Conservation (phyloP, 129 eudicot genomes). For the Mikania micrantha region DNA sequence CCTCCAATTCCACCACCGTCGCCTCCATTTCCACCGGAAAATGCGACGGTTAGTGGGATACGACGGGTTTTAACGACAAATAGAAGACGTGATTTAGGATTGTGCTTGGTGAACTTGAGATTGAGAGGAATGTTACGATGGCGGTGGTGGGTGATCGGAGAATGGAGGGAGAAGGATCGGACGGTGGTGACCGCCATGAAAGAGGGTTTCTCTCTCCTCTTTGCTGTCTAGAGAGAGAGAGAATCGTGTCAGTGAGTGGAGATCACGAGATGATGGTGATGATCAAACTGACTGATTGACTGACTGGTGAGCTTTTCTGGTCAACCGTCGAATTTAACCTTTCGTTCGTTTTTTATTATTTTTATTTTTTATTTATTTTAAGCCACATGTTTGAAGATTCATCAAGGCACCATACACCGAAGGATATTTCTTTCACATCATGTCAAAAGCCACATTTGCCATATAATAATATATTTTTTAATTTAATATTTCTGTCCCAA, state of each 20-base stretch:
- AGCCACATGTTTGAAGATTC: no score
- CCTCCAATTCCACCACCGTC: slow-evolving; percentile 34
- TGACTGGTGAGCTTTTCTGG: slow-evolving; percentile 7
- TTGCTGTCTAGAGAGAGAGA: slow-evolving; percentile 4
- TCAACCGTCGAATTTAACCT: slow-evolving; percentile 16
- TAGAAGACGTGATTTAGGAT: slow-evolving; percentile 20
- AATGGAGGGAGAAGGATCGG: slow-evolving; percentile 19
- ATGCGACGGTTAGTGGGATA: slow-evolving; percentile 16
- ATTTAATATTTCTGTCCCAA: no score
- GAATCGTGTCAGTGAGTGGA: not conserved
- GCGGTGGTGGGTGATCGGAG: slow-evolving; percentile 17
- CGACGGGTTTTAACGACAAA: slow-evolving; percentile 19
- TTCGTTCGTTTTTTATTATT: no score
- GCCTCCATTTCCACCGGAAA: slow-evolving; percentile 31
- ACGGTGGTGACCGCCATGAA: slow-evolving; percentile 28
- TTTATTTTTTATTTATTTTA: no score
- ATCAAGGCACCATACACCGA: no score
- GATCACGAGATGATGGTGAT: not conserved
- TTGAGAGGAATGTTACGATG: slow-evolving; percentile 11
- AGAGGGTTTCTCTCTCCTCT: not conserved
- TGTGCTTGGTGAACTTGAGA: slow-evolving; percentile 14
- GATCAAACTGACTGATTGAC: not conserved
- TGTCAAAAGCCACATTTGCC: no score
- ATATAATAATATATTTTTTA: no score
- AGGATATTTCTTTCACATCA: no score